phyloP scores from a whole-genome alignment of 305 asterid species.

The Fraxinus greggii region DNA sequence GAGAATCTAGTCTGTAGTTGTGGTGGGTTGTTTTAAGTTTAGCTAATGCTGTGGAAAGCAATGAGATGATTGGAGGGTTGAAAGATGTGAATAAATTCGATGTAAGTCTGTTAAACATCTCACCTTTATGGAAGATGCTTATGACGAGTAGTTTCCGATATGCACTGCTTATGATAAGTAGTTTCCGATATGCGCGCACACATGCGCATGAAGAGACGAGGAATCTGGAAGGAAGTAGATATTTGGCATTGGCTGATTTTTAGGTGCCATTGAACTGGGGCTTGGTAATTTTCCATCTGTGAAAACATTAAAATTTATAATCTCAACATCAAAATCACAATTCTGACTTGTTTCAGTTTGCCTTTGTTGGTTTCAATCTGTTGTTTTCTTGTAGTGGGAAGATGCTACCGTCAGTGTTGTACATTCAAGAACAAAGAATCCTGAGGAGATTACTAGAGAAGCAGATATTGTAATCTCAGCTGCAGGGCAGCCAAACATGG shows the following conservation, averaged over 20 bases:
- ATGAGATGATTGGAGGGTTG: neutral
- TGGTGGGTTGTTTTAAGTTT: neutral
- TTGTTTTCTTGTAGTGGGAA: constrained; percentile 54
- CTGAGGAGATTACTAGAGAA: constrained; percentile 71
- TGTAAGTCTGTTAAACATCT: neutral
- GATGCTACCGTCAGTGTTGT: constrained; percentile 88
- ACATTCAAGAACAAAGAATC: constrained; percentile 80
- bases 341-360: neutral
- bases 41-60: neutral
- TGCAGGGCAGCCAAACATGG: constrained; percentile 84
- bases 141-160: neutral
- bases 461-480: constrained; percentile 83
- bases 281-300: neutral
- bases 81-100: neutral
- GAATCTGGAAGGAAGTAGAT: neutral
- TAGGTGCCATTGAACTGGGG: no score
- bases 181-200: neutral
- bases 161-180: neutral
- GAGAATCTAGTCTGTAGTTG: neutral
- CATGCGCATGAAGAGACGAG: neutral
- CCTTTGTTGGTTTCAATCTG: neutral
- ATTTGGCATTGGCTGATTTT: neutral
- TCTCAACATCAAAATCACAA: neutral
- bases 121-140: neutral
- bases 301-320: neutral